A percentile compares a stretch with the other conserved stretches of the same genome.
These are phyloP conservation scores for Aspergillus cristatus DNA, from an alignment of 495 filamentous ascomycete species.

Conservation along the genomic window DNA sequence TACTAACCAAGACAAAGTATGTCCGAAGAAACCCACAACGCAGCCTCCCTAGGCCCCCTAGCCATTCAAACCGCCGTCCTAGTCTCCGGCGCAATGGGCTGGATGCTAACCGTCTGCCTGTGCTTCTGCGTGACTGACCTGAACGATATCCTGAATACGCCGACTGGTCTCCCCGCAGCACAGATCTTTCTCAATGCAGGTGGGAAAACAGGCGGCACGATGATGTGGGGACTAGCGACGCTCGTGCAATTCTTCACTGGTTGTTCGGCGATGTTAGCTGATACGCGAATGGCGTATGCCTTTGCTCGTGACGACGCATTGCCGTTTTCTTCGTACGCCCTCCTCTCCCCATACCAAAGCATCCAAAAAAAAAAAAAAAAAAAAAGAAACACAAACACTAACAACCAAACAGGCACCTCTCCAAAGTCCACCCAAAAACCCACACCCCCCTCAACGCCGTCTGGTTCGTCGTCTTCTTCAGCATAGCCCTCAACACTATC, in stretches of 20 bases:
- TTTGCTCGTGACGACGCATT: constrained; percentile 63
- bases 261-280: constrained; percentile 60
- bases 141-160: constrained; percentile 50
- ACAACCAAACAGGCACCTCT: constrained; percentile 37
- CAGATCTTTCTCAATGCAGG: constrained; percentile 66
- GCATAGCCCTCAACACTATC: constrained; percentile 51
- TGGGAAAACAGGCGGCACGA: constrained; percentile 47
- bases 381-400: background rate
- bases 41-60: constrained; percentile 54
- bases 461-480: constrained; percentile 62
- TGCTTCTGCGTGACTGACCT: constrained; percentile 60
- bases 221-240: constrained; percentile 63
- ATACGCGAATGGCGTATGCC: constrained; percentile 65
- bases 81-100: constrained; percentile 56
- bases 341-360: background rate
- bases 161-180: constrained; percentile 58
- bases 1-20: constrained; percentile 31
- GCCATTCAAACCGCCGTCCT: constrained; percentile 57
- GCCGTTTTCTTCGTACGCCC: constrained; percentile 50
- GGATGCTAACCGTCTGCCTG: constrained; percentile 57
- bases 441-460: constrained; percentile 60
- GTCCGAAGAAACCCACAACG: constrained; percentile 67
- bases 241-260: constrained; percentile 66
- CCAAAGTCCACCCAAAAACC: constrained; percentile 47
- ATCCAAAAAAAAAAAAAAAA: constrained; percentile 1